Base-by-base conservation (phyloP, 2,329 filamentous ascomycete genomes). In the Talaromyces marneffei region DNA sequence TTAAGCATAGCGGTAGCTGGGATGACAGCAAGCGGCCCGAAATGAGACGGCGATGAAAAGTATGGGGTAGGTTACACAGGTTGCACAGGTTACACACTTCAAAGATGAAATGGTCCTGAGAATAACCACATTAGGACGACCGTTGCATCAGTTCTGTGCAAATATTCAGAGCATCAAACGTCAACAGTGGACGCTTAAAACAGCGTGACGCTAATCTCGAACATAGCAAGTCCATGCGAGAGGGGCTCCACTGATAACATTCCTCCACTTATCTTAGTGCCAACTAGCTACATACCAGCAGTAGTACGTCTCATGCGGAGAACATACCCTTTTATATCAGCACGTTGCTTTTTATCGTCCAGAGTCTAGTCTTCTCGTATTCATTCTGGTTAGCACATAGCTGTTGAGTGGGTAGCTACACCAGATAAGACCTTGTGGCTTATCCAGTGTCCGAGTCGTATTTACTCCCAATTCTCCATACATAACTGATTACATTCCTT, bases 141-240 rank as follows among this genome's bases (percentile, higher is more conserved):
- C 3, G 2, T 39, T 35, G 2, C 18, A n/a, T 33, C 18, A 46
- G 39, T 40, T 29, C 40, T 7, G 35, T 33, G 39, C 27, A 33
- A n/a, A 46, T 12, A n/a, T 33, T 23, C 4, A 20, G n/a, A 2
- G n/a, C n/a, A 20, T 33, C n/a, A 52, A 23, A 52, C 46, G 46
- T 20, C 46, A 31, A 33, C 31, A 52, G 16, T 23, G n/a, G 27
- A 52, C 16, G 29, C 35, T 59, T 58, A 62, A 8, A 59, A 50
- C 60, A 35, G 60, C 60, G 33, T 23, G 35, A 37, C 46, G 35
- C 56, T 55, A 59, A 18, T 6, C 37, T 20, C 25, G 12, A 50
- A 44, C 16, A 4, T n/a, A 40, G 56, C 31, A 62, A 3, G 60
- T 59, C 55, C 60, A 59, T 54, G 60, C 60, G 60, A 42, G 18